phyloP scores from a whole-genome alignment of 2,329 filamentous ascomycete species.

The Achaetomium macrosporum region DNA sequence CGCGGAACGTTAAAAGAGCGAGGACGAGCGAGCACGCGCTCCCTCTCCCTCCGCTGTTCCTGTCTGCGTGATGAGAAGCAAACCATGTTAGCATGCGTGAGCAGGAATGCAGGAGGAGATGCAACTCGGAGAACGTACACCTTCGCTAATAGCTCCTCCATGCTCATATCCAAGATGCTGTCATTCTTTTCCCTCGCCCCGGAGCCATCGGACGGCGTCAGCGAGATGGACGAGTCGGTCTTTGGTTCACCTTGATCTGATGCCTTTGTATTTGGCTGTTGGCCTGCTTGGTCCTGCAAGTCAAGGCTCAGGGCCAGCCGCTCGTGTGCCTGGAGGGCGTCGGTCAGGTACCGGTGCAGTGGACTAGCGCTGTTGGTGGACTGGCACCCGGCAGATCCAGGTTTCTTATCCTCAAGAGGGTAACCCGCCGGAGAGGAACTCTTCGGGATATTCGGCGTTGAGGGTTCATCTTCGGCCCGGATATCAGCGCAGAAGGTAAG shows the following conservation, averaged over 20 bases:
- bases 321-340: not conserved
- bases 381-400: no score
- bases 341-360: slow-evolving; percentile 2
- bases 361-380: not conserved
- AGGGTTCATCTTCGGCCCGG: no score
- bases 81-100: not conserved
- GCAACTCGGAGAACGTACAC: not conserved
- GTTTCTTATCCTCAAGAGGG: no score
- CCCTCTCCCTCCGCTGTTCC: not conserved
- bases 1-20: not conserved
- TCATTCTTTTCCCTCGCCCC: no score
- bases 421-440: no score
- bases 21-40: no score
- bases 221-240: not conserved
- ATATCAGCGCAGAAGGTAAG: not conserved
- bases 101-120: no score
- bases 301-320: not conserved
- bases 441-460: no score
- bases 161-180: not conserved
- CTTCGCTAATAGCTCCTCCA: not conserved
- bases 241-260: not conserved
- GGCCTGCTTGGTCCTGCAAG: not conserved
- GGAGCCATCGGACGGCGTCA: not conserved
- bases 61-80: not conserved
- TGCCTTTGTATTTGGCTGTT: not conserved